phyloP scores from a whole-genome alignment of 805 yeast genomes.

The Metschnikowia gruessii region DNA sequence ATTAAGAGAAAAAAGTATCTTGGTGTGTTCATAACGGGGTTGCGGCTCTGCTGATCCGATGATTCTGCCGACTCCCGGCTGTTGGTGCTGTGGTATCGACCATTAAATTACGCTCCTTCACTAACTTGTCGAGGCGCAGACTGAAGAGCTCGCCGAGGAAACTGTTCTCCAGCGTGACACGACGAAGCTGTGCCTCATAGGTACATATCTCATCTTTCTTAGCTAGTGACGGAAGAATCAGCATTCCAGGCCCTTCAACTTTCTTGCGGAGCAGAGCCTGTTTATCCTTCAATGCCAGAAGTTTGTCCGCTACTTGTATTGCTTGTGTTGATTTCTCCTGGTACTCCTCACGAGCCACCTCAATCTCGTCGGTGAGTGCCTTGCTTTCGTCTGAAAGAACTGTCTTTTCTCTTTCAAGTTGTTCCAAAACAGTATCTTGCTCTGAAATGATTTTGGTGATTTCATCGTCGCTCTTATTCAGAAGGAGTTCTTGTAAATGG shows the following conservation, averaged over 20 bases:
- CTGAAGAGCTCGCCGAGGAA: constrained; percentile 29
- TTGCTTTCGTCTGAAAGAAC: constrained; percentile 26
- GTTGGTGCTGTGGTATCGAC: constrained; percentile 27
- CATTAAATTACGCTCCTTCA: constrained; percentile 32
- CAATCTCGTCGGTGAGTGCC: constrained; percentile 30
- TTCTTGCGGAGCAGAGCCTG: constrained; percentile 22
- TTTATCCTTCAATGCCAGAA: constrained; percentile 22
- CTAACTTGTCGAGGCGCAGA: constrained; percentile 34
- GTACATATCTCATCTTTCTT: constrained; percentile 32
- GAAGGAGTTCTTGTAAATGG: constrained; percentile 12
- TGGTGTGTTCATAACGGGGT: constrained; percentile 29
- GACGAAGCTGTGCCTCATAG: constrained; percentile 27
- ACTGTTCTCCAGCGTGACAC: constrained; percentile 27
- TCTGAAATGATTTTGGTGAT: constrained; percentile 8
- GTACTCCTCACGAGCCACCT: constrained; percentile 28
- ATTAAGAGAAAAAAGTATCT: neutral
- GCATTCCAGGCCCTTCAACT: constrained; percentile 35
- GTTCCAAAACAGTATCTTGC: constrained; percentile 24
- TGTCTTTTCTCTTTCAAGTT: constrained; percentile 27
- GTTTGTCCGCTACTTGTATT: constrained; percentile 25
- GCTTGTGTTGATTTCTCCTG: constrained; percentile 37
- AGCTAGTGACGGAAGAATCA: constrained; percentile 33
- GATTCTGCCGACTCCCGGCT: constrained; percentile 31
- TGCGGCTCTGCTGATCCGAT: constrained; percentile 38
- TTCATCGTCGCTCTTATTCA: constrained; percentile 18